phyloP scores from a whole-genome alignment of 148 eudicot species.

The Chenopodium album region DNA sequence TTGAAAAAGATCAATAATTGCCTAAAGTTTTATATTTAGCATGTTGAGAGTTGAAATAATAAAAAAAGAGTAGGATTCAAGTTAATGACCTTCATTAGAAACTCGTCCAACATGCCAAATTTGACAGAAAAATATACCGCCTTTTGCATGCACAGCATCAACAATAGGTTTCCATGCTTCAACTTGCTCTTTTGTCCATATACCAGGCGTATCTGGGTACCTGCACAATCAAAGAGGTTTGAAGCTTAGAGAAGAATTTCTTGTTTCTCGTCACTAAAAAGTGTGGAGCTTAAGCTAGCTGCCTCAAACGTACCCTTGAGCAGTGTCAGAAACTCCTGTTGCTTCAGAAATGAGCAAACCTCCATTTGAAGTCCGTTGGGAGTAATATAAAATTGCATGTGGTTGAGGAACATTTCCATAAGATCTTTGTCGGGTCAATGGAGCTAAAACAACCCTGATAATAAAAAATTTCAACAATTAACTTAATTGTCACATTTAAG shows the following conservation, averaged over 20 bases:
- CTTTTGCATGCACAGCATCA: slow-evolving; percentile 56
- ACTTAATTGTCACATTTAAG: background rate
- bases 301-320: slow-evolving; percentile 39
- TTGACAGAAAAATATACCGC: slow-evolving; percentile 47
- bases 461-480: background rate
- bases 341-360: slow-evolving; percentile 54
- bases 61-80: background rate
- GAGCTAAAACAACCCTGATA: slow-evolving; percentile 47
- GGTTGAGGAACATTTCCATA: slow-evolving; percentile 50
- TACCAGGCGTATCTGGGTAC: slow-evolving; percentile 43
- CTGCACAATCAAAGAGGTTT: slow-evolving; percentile 14
- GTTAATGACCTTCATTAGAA: slow-evolving; percentile 37
- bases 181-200: slow-evolving; percentile 59
- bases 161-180: slow-evolving; percentile 64
- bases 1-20: background rate
- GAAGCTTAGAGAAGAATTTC: background rate
- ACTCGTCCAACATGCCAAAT: slow-evolving; percentile 53
- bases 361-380: slow-evolving; percentile 51
- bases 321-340: slow-evolving; percentile 48
- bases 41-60: background rate
- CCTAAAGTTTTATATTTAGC: background rate
- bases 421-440: slow-evolving; percentile 49
- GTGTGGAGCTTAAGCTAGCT: background rate
- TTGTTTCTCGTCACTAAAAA: background rate
- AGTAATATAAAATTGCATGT: slow-evolving; percentile 46